Base-by-base conservation (phyloP, 257 asterid genomes). In the Plantago elongata region DNA sequence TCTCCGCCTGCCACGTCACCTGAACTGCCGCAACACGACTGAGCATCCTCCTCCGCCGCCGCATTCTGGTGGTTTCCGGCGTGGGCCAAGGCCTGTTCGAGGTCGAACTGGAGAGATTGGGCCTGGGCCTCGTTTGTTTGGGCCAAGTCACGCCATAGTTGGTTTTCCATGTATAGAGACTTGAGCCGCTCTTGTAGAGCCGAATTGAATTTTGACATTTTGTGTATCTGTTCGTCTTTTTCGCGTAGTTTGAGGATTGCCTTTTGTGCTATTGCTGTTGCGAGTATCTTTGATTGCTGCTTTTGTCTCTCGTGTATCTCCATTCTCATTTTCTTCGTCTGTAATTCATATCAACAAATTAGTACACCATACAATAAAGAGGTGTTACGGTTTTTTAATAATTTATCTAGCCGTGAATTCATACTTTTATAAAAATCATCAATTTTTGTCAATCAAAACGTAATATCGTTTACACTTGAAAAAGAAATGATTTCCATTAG, bases 41-140 rank as follows among this genome's bases (percentile, higher is more conserved):
- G 84, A 0, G 38, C 88, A 54, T 83, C 94, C 22, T 87, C 95
- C 47, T 72, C 94, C 37, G 17, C 73, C 50, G 42, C 74, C 9
- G 48, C 76, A 1, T 48, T 78, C 0, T 73, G 87, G 9, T 62
- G 67, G 45, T 60, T 79, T 64, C 71, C 65, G 51, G 71, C 72
- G 13, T 84, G 89, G 1, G 83, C 75, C 13, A 87, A 72, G 3
- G 83, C 84, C 65, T 84, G 94, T 45, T 87, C 94, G 15, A 89
- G 80, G 11, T 84, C 81, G 10, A 45, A 29, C 1, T 94, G 95
- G 0, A 89, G 83, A 0, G 89, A 77, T 48, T 83, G 87, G 12
- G 89, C 95, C 0, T 89, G 66, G 17, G 97, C 95, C 70, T 89
- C 95, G 18, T 83, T 87, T 0, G 91, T 51, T n/a, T 84, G 94